Conservation (phyloP, 306 rosid species). For the Vachellia collinsii region DNA sequence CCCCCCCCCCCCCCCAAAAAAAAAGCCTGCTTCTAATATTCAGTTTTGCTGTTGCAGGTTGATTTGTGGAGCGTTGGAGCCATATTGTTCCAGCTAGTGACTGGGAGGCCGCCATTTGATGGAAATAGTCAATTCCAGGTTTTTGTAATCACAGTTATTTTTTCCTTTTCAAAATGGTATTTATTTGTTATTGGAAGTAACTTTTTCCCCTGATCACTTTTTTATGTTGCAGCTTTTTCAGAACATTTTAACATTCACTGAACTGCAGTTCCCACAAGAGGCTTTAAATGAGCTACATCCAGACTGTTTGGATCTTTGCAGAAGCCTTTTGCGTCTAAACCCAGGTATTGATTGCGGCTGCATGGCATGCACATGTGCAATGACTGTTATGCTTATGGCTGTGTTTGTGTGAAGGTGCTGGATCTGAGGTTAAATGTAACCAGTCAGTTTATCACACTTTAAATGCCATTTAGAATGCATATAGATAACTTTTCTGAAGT, state of each 20-base stretch:
- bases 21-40: neutral
- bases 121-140: constrained; percentile 89
- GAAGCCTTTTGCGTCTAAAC: constrained; percentile 79
- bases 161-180: constrained; percentile 8
- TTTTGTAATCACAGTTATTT: neutral
- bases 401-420: constrained; percentile 3
- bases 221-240: constrained; percentile 77
- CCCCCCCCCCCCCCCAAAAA: neutral
- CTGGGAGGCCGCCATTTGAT: constrained; percentile 87
- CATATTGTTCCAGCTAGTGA: constrained; percentile 84
- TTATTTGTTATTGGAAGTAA: constrained; percentile 14
- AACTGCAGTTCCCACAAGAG: constrained; percentile 71
- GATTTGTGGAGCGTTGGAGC: constrained; percentile 99
- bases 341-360: constrained; percentile 66
- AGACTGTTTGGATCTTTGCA: constrained; percentile 89
- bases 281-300: constrained; percentile 68
- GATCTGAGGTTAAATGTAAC: constrained; percentile 24
- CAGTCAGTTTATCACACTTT: constrained; percentile 17
- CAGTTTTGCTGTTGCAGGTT: constrained; percentile 64
- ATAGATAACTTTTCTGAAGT: constrained; percentile 34
- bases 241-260: constrained; percentile 75
- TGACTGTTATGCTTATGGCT: constrained; percentile 26
- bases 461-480: constrained; percentile 35
- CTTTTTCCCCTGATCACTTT: constrained; percentile 32
- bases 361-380: constrained; percentile 14